Conservation (phyloP, 345 rosid species). For the Murraya koenigii region DNA sequence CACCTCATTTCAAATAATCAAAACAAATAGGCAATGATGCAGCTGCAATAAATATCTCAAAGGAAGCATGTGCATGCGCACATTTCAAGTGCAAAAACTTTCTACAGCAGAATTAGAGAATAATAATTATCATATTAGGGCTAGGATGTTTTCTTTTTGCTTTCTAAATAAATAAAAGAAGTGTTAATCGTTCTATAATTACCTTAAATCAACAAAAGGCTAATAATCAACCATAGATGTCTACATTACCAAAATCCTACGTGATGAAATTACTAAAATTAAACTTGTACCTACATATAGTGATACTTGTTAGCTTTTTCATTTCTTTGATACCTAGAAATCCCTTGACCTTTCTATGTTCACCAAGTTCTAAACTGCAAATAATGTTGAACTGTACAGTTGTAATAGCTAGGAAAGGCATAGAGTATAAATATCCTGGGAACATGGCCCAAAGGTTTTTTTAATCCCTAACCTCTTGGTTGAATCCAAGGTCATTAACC, state of each 20-base stretch:
- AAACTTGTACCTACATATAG: too few species aligned
- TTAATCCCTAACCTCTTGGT: too few species aligned
- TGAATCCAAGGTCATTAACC: too few species aligned
- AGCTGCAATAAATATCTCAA: background rate
- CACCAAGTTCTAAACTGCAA: too few species aligned
- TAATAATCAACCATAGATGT: background rate
- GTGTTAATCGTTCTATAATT: background rate
- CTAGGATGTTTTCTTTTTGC: background rate
- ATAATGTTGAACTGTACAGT: too few species aligned
- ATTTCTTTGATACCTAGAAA: too few species aligned
- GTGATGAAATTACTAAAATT: background rate
- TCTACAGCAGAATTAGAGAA: background rate
- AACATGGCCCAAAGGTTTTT: too few species aligned
- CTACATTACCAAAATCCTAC: background rate
- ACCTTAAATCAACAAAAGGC: background rate
- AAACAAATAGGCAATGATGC: background rate
- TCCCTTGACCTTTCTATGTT: too few species aligned
- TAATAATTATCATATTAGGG: background rate
- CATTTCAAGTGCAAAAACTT: background rate
- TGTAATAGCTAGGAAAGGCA: too few species aligned
- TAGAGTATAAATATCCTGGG: too few species aligned
- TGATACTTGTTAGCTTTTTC: too few species aligned
- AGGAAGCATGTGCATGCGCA: constrained; percentile 4
- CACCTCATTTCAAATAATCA: background rate
- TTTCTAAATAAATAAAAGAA: background rate